Evolutionary conservation across 2,329 filamentous ascomycete genomes (phyloP), one percentile per base, ranked within the genome.

Genomic region (Blastomyces silverae): DNA sequence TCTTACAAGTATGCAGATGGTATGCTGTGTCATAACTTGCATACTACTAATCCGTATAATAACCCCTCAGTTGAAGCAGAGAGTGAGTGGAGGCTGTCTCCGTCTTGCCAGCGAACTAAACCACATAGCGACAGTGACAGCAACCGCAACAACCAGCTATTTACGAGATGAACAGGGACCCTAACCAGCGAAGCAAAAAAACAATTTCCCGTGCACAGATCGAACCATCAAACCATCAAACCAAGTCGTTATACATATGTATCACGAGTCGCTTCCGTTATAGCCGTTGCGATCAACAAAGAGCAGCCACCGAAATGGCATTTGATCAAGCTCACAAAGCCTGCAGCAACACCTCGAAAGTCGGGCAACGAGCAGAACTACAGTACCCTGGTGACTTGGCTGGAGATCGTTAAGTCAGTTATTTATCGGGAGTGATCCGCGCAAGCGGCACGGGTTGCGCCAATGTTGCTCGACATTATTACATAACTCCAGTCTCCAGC

Each of bases 1-100:
- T 61, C 42, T 48, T 48, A 61, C 59, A 48, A 61, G 46, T 48
- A 61, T 50, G n/a, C 13, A 17, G 31, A 34, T 37, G 34, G 56
- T 59, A 59, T 44, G 5, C 31, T 57, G 28, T 37, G 37, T 57
- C 55, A 25, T 22, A 42, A 6, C 34, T n/a, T 46, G 31, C 31
- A 31, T 20, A n/a, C 10, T 25, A 11, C n/a, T n/a, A n/a, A n/a
- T n/a, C n/a, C n/a, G n/a, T n/a, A n/a, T n/a, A n/a, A n/a, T n/a
- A n/a, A n/a, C 56, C 56, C 56, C 56, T 59, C 56, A 52, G 22
- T 15, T 52, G 15, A 59, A 5, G 17, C 37, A 44, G 2, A n/a
- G 10, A 15, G 13, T 11, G 7, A 22, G 17, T 31, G 55, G 55
- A 57, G 55, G 55, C 7, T 57, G 17, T 39, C 53, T 22, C 46